Base-by-base conservation (phyloP, 495 filamentous ascomycete species). In the Pyrenula massariospora region DNA sequence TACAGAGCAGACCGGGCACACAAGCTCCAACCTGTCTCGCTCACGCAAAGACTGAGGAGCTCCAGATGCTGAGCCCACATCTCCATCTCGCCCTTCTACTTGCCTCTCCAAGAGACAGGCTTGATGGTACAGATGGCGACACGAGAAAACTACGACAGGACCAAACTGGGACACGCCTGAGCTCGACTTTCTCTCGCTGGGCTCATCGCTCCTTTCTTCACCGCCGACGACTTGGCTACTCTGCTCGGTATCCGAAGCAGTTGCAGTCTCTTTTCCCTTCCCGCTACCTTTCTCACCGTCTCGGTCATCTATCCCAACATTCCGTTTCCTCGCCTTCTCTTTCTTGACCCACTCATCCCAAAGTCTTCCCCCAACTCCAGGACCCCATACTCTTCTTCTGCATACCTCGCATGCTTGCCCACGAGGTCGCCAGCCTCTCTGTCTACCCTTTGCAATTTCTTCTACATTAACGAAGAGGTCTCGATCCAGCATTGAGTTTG, bases 341-440 rank as follows among this genome's bases (percentile, higher is more conserved):
- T 73, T 77, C 55, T 75, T 74, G 66, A 89, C 83, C 90, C 89
- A 96, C 8, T 83, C 85, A 36, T 86, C 80, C 75, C 89, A 96
- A 20, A 92, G 78, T 52, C 83, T 75, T 2, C 84, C 81, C 0
- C 88, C 85, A 19, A 87, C 87, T 1, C 90, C 91, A 1, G 89
- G 89, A 0, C 93, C 93, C 93, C 93, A 99, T 1, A 90, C 82
- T 20, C 90, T 76, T 59, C 80, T 80, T 24, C 84, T 84, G 56
- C 93, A 99, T 10, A 82, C 81, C 65, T 96, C 93, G 61, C 93
- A 99, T 0, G 85, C 84, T 54, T 91, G 88, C 1, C 87, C 86
- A 22, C 83, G 77, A 0, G 93, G 89, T 54, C 91, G 78, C 94
- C 93, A 98, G 11, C 93, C 93, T 22, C 84, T 79, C 65, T 90